Evolutionary conservation across 352 stramenopile species (phyloP).

Genomic region (Poterioochromonas sp.): DNA sequence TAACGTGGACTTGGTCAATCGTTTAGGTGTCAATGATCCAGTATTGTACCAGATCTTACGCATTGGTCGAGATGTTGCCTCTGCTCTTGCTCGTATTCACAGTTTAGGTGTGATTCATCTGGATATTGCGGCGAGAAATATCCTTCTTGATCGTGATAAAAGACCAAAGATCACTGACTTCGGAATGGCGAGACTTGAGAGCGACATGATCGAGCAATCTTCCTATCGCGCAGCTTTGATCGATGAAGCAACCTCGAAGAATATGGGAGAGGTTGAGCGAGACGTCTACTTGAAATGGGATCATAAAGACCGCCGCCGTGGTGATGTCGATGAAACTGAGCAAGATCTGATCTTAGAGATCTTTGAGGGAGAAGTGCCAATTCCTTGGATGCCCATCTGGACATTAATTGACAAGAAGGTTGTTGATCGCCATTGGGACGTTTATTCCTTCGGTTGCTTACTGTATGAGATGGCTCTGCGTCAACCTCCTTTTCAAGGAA

Average conservation of each 20-base stretch:
- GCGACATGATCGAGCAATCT: conserved; percentile 1
- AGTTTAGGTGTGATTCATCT: conserved; percentile 3
- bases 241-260: background rate
- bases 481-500: too few species aligned
- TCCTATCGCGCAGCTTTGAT: background rate
- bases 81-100: conserved; percentile 9
- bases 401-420: background rate
- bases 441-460: conserved; percentile 21
- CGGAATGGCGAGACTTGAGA: background rate
- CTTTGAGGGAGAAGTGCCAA: background rate
- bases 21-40: background rate
- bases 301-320: background rate
- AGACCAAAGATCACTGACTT: conserved; percentile 15
- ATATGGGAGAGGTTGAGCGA: too few species aligned
- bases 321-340: background rate
- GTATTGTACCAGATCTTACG: conserved; percentile 9
- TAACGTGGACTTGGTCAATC: background rate
- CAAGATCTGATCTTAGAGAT: too few species aligned
- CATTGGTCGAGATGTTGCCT: conserved; percentile 1
- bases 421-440: background rate
- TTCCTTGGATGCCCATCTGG: background rate
- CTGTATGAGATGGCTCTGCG: background rate
- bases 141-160: background rate
- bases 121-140: conserved; percentile 25
- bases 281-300: background rate